Percentiles rank a stretch among this genome's conserved stretches.
phyloP scores from a whole-genome alignment of 177 flowering plant species.

The Vitis hybrid region DNA sequence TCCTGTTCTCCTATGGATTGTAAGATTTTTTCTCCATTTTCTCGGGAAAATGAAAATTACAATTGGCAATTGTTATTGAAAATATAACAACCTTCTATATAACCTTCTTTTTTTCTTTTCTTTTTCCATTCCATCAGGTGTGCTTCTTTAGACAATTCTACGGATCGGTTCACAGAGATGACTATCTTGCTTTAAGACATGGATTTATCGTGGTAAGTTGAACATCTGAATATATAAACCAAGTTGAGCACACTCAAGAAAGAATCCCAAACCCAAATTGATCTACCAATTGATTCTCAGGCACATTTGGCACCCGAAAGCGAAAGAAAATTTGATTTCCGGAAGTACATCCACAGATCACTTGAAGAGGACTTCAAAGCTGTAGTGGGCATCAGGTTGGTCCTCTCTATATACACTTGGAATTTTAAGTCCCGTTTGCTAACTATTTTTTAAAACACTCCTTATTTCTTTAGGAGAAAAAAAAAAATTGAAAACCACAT shows the following conservation, averaged over 20 bases:
- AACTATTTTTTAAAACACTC: too few relatives aligned
- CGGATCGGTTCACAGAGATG: constrained; percentile 56
- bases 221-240: neutral
- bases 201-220: constrained; percentile 60
- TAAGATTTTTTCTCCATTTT: constrained; percentile 21
- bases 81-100: neutral
- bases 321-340: constrained; percentile 55
- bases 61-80: too few relatives aligned
- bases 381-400: constrained; percentile 72
- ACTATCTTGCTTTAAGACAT: constrained; percentile 62
- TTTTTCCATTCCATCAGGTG: constrained; percentile 28
- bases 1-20: constrained; percentile 50
- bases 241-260: neutral
- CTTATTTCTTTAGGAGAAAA: too few relatives aligned
- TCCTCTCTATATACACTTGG: neutral
- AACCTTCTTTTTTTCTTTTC: neutral
- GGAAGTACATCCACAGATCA: constrained; percentile 61
- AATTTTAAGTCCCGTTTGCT: too few relatives aligned
- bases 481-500: too few relatives aligned
- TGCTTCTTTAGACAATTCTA: constrained; percentile 73
- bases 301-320: constrained; percentile 69
- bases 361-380: constrained; percentile 74
- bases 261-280: neutral
- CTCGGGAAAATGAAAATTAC: neutral
- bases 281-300: constrained; percentile 23